phyloP scores from a whole-genome alignment of 2,329 filamentous ascomycete species.

The Alternaria metachromatica region DNA sequence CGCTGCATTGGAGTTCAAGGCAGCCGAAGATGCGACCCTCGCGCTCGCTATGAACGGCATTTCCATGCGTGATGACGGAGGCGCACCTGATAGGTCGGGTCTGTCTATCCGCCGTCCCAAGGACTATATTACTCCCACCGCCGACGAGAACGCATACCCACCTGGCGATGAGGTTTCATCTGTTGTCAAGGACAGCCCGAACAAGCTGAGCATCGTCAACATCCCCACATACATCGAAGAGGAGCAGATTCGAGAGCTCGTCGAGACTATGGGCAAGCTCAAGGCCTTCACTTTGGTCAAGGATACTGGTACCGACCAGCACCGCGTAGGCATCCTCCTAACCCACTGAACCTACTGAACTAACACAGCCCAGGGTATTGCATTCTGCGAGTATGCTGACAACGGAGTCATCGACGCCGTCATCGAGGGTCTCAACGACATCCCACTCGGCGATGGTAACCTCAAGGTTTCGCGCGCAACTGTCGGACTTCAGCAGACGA shows the following conservation, averaged over 20 bases:
- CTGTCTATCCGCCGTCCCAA: slow-evolving; percentile 86
- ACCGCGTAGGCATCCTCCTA: slow-evolving; percentile 68
- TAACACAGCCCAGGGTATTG: slow-evolving; percentile 72
- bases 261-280: slow-evolving; percentile 89
- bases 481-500: slow-evolving; percentile 90
- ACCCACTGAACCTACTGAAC: neutral
- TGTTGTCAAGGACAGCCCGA: slow-evolving; percentile 86
- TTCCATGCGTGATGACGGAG: slow-evolving; percentile 74
- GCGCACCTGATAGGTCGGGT: slow-evolving; percentile 57
- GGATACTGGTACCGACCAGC: slow-evolving; percentile 83
- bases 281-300: slow-evolving; percentile 92
- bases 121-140: slow-evolving; percentile 91
- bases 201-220: slow-evolving; percentile 93
- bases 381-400: slow-evolving; percentile 94
- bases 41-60: slow-evolving; percentile 90
- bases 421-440: slow-evolving; percentile 87
- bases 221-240: slow-evolving; percentile 88
- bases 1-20: slow-evolving; percentile 90
- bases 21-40: slow-evolving; percentile 84
- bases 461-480: slow-evolving; percentile 89
- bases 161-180: slow-evolving; percentile 75
- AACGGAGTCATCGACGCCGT: slow-evolving; percentile 79
- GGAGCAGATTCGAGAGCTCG: slow-evolving; percentile 87
- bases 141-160: slow-evolving; percentile 69
- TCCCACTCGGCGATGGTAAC: slow-evolving; percentile 87